A percentile compares a stretch with the other conserved stretches of the same genome.
Evolutionary conservation across 2,329 filamentous ascomycete species (phyloP).

Genomic region (Claviceps purpurea): DNA sequence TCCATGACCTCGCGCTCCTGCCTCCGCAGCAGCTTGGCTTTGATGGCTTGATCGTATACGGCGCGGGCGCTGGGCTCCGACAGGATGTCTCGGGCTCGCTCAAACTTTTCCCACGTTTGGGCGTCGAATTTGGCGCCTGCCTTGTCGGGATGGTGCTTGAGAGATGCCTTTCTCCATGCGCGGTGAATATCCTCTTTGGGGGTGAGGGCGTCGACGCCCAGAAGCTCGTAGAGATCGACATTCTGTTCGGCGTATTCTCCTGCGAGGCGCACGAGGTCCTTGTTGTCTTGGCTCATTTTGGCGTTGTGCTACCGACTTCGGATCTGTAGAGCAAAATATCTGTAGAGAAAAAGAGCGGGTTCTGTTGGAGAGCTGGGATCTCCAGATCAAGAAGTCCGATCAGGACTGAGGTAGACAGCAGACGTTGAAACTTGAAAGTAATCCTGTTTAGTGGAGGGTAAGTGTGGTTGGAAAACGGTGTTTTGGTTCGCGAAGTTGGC

Average conservation of each 20-base stretch:
- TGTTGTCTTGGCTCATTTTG: constrained; percentile 27
- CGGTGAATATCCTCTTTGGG: constrained; percentile 62
- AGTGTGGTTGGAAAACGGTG: too few species aligned
- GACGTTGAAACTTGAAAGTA: too few species aligned
- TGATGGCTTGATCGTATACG: constrained; percentile 65
- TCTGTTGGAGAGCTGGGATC: too few species aligned
- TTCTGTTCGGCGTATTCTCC: constrained; percentile 47
- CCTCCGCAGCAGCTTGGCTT: constrained; percentile 56
- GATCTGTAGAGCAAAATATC: too few species aligned
- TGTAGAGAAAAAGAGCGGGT: background rate
- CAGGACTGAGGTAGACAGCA: too few species aligned
- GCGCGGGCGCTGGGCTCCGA: constrained; percentile 55
- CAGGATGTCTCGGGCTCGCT: constrained; percentile 77
- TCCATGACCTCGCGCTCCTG: constrained; percentile 62
- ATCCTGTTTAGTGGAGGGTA: too few species aligned
- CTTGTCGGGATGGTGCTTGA: constrained; percentile 94
- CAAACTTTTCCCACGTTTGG: constrained; percentile 72
- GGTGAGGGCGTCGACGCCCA: constrained; percentile 52
- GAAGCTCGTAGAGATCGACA: constrained; percentile 65
- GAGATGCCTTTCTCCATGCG: constrained; percentile 70
- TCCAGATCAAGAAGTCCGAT: too few species aligned
- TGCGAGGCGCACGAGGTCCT: constrained; percentile 38
- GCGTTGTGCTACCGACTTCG: background rate
- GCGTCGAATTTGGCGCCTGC: constrained; percentile 61
- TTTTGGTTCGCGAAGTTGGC: too few species aligned